Evolutionary conservation across 768 basidiomycete genomes (phyloP).

Genomic region (Lactarius evosmus): DNA sequence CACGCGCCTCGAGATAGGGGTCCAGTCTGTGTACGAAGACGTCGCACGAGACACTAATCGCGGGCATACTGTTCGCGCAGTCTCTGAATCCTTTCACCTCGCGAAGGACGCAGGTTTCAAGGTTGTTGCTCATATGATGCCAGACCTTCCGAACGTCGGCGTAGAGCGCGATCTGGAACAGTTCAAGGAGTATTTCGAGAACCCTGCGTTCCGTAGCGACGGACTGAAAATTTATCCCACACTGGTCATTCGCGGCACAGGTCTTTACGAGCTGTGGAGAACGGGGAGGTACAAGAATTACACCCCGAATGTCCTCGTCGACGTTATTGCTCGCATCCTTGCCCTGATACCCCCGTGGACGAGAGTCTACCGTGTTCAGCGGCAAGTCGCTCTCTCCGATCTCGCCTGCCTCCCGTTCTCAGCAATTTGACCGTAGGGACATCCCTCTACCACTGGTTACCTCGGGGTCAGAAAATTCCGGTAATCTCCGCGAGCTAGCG

Average conservation of each 20-base stretch:
- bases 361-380: conserved; percentile 94
- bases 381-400: conserved; percentile 44
- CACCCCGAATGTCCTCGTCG: conserved; percentile 96
- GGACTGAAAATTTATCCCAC: conserved; percentile 99
- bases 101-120: conserved; percentile 99
- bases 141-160: conserved; percentile 96
- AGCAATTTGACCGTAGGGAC: conserved; percentile 52
- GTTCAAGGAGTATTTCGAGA: conserved; percentile 99
- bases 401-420: neutral
- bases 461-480: conserved; percentile 96
- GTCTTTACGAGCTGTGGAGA: conserved; percentile 92
- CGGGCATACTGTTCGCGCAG: conserved; percentile 96
- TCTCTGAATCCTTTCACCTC: conserved; percentile 95
- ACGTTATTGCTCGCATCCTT: conserved; percentile 93
- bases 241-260: conserved; percentile 94
- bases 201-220: conserved; percentile 94
- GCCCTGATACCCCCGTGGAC: conserved; percentile 99
- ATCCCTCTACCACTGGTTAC: conserved; percentile 96
- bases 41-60: conserved; percentile 98
- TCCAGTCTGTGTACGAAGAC: conserved; percentile 99
- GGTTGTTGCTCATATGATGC: conserved; percentile 99
- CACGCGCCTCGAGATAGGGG: conserved; percentile 96
- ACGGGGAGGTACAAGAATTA: conserved; percentile 99
- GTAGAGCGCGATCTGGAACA: conserved; percentile 96
- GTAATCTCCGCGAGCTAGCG: conserved; percentile 93